Percentiles rank a stretch among this genome's conserved stretches.
These are phyloP conservation scores for Metschnikowia picachoensis DNA, from an alignment of 805 yeast genomes.

Conservation along the genomic window DNA sequence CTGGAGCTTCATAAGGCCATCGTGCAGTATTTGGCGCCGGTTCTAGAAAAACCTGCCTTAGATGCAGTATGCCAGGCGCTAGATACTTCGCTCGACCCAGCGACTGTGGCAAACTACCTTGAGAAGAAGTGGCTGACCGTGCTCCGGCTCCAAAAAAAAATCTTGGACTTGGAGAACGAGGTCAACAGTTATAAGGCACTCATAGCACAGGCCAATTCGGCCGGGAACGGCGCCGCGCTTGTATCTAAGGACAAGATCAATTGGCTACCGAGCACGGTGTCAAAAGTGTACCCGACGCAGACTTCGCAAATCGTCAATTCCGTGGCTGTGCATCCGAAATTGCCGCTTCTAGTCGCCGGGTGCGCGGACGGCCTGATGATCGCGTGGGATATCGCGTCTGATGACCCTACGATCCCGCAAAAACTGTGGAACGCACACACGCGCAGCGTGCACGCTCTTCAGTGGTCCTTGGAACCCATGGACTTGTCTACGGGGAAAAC, in stretches of 20 bases:
- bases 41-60: slow-evolving; percentile 14
- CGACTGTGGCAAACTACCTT: slow-evolving; percentile 40
- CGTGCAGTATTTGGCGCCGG: slow-evolving; percentile 44
- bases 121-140: slow-evolving; percentile 89
- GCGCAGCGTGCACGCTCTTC: slow-evolving; percentile 56
- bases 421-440: slow-evolving; percentile 71
- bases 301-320: slow-evolving; percentile 53
- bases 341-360: slow-evolving; percentile 62
- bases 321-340: slow-evolving; percentile 68
- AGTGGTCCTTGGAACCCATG: slow-evolving; percentile 45
- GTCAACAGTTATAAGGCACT: slow-evolving; percentile 46
- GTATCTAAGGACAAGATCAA: slow-evolving; percentile 31
- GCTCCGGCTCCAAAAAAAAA: slow-evolving; percentile 68
- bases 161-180: slow-evolving; percentile 65
- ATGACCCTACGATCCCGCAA: slow-evolving; percentile 58
- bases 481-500: slow-evolving; percentile 17
- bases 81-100: slow-evolving; percentile 19
- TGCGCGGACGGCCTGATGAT: slow-evolving; percentile 69
- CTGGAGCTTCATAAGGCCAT: slow-evolving; percentile 46
- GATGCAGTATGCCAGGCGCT: slow-evolving; percentile 9
- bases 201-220: slow-evolving; percentile 29
- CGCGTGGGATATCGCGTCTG: slow-evolving; percentile 60
- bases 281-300: slow-evolving; percentile 50
- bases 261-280: slow-evolving; percentile 60
- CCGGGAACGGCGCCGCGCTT: slow-evolving; percentile 5